Percentiles rank a stretch among this genome's conserved stretches.
phyloP scores from a whole-genome alignment of 257 asterid species.

The Penstemon davidsonii region DNA sequence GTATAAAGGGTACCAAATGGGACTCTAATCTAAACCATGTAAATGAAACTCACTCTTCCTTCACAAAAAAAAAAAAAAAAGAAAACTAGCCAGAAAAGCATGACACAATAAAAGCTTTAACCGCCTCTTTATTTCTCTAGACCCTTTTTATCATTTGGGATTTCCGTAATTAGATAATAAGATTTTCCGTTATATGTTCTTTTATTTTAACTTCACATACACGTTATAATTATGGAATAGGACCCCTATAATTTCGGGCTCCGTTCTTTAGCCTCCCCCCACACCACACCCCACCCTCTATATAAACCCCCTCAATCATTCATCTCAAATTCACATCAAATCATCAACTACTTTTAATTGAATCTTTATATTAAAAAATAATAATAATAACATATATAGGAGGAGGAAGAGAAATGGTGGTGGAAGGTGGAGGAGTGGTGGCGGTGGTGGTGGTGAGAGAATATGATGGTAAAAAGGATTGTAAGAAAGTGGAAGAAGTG shows the following conservation, averaged over 20 bases:
- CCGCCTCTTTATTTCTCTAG: constrained; percentile 19
- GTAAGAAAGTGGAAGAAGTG: constrained; percentile 62
- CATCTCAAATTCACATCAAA: not conserved
- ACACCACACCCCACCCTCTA: not conserved
- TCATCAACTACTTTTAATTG: not conserved
- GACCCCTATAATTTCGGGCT: constrained; percentile 21
- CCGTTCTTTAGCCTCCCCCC: constrained; percentile 13
- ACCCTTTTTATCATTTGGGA: constrained; percentile 1
- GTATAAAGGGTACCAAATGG: constrained; percentile 36
- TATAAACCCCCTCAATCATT: constrained; percentile 22
- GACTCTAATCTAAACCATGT: constrained; percentile 9
- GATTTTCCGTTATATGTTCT: constrained; percentile 24
- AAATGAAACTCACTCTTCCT: not conserved
- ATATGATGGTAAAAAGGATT: constrained; percentile 56
- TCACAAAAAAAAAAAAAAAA: not conserved
- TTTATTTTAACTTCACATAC: constrained; percentile 37
- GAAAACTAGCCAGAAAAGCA: constrained; percentile 2
- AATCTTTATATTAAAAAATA: not conserved
- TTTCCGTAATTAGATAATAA: constrained; percentile 28
- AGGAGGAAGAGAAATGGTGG: constrained; percentile 31
- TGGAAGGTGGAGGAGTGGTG: constrained; percentile 35
- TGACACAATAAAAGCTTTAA: constrained; percentile 2
- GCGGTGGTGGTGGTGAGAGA: constrained; percentile 68
- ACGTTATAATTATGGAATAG: constrained; percentile 34
- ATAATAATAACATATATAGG: not conserved